Percentiles rank a stretch among this genome's conserved stretches.
Evolutionary conservation across 306 rosid genomes (phyloP).

Genomic region (Canavalia ensiformis): DNA sequence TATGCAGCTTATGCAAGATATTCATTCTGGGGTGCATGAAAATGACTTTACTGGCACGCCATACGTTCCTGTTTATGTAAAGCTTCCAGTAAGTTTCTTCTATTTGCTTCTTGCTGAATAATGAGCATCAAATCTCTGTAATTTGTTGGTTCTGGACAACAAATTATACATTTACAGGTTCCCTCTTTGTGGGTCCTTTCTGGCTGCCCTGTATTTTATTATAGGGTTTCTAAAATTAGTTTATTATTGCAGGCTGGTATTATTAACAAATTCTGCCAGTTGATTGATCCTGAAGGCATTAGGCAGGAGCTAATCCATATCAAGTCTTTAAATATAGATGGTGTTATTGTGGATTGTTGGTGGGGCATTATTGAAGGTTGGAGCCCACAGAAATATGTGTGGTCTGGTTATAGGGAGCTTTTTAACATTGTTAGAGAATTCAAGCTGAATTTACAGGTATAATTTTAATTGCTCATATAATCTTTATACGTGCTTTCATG

Average conservation of each 20-base stretch:
- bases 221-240: constrained; percentile 41
- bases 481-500: constrained; percentile 27
- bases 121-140: constrained; percentile 6
- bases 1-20: constrained; percentile 81
- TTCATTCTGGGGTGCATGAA: constrained; percentile 74
- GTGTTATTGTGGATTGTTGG: constrained; percentile 93
- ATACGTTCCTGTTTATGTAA: constrained; percentile 78
- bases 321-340: constrained; percentile 82
- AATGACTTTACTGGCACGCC: constrained; percentile 74
- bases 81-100: constrained; percentile 73
- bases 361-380: constrained; percentile 98
- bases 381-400: constrained; percentile 85
- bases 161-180: constrained; percentile 27
- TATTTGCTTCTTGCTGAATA: constrained; percentile 42
- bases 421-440: constrained; percentile 79
- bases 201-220: constrained; percentile 22
- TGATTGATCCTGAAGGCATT: constrained; percentile 86
- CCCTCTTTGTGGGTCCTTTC: constrained; percentile 36
- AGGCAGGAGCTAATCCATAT: constrained; percentile 81
- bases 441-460: constrained; percentile 90
- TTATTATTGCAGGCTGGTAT: constrained; percentile 75
- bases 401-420: constrained; percentile 97
- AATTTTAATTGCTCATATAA: constrained; percentile 36
- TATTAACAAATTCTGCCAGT: constrained; percentile 83
- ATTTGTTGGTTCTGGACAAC: constrained; percentile 27